Conservation (phyloP, 345 rosid species). For the Aurinia saxatilis region DNA sequence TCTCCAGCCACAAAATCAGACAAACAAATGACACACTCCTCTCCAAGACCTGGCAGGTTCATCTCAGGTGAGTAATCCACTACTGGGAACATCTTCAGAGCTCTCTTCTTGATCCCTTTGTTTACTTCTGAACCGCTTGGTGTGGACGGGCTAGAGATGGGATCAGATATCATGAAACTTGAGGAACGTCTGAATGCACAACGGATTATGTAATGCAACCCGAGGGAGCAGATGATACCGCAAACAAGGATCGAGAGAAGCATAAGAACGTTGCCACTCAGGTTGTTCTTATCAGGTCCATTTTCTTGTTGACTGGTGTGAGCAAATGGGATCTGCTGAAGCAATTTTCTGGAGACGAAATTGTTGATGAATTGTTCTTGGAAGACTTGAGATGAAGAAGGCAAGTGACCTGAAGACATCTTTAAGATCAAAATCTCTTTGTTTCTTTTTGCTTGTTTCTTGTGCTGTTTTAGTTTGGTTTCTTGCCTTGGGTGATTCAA, state of each 20-base stretch:
- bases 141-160: slow-evolving; percentile 20
- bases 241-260: slow-evolving; percentile 45
- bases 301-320: slow-evolving; percentile 16
- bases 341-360: slow-evolving; percentile 31
- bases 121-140: slow-evolving; percentile 11
- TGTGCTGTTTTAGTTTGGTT: slow-evolving; percentile 6
- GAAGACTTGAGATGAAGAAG: slow-evolving; percentile 22
- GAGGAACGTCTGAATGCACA: slow-evolving; percentile 46
- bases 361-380: slow-evolving; percentile 20
- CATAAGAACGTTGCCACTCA: slow-evolving; percentile 39
- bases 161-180: slow-evolving; percentile 29
- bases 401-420: slow-evolving; percentile 15
- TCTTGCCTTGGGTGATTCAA: slow-evolving; percentile 16
- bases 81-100: slow-evolving; percentile 41
- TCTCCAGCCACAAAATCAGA: slow-evolving; percentile 45
- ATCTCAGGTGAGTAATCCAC: slow-evolving; percentile 37
- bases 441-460: background rate
- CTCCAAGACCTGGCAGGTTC: slow-evolving; percentile 38
- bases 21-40: slow-evolving; percentile 54
- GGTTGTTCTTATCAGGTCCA: slow-evolving; percentile 17
- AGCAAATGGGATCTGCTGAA: slow-evolving; percentile 26
- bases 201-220: slow-evolving; percentile 42
- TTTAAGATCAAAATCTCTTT: background rate
- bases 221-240: slow-evolving; percentile 45
- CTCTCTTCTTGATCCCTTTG: slow-evolving; percentile 40